These are phyloP conservation scores for Pythium volutum DNA, from an alignment of 352 stramenopile species.

Conservation along the genomic window DNA sequence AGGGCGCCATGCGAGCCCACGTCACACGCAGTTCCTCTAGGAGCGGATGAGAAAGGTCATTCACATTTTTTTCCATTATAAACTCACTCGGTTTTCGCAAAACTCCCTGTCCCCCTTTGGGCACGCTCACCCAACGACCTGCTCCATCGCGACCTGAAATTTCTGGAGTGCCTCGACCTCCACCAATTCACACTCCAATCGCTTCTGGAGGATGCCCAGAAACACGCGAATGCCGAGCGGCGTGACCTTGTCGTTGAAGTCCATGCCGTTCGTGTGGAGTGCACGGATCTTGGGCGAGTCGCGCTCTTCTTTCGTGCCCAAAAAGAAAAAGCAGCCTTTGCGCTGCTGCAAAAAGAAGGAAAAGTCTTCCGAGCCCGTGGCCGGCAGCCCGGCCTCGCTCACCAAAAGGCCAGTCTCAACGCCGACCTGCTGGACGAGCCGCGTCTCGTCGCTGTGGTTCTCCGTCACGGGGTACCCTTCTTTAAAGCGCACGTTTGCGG, in stretches of 20 bases:
- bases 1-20: conserved; percentile 20
- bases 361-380: conserved; percentile 96
- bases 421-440: conserved; percentile 67
- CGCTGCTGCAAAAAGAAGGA: conserved; percentile 83
- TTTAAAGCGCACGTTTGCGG: conserved; percentile 51
- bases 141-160: conserved; percentile 77
- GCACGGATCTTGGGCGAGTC: conserved; percentile 52
- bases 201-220: conserved; percentile 63
- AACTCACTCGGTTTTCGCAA: no score
- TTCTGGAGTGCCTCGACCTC: conserved; percentile 63
- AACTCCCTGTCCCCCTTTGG: no score
- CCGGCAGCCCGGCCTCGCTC: conserved; percentile 72
- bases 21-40: neutral
- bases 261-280: conserved; percentile 74
- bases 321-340: conserved; percentile 85
- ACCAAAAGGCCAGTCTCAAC: conserved; percentile 72
- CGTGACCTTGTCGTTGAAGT: conserved; percentile 85
- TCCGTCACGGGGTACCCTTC: conserved; percentile 77
- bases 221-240: conserved; percentile 78
- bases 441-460: conserved; percentile 69
- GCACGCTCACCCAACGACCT: conserved; percentile 29
- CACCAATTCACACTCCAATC: conserved; percentile 64
- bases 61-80: no score
- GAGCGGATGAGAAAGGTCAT: neutral
- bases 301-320: conserved; percentile 76